Evolutionary conservation across 805 yeast species (phyloP), one percentile per base, ranked within the genome.

Genomic region (Ogataea degrootiae): DNA sequence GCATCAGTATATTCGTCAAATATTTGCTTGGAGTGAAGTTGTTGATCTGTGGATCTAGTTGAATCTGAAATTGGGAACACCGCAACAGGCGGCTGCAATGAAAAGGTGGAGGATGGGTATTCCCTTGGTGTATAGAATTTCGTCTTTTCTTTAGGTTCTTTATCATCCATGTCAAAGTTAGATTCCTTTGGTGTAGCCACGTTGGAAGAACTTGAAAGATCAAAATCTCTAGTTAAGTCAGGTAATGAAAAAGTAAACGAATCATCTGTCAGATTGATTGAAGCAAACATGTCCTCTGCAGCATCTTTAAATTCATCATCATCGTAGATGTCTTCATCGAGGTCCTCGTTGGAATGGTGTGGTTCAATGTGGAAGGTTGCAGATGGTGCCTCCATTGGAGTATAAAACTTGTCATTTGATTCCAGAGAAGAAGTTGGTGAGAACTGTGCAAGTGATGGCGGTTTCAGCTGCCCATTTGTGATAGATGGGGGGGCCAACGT

Each of bases 41-140:
- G 31, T 11, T 26, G 31, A 26, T 26, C 31, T 9, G 11, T 2
- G 12, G 12, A 26, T 26, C 31, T 26, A 1, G 31, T 26, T 26
- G 31, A 26, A 21, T n/a, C 4, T 7, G 15, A 5, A 6, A 23
- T 23, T 23, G 41, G 41, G 7, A 22, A 14, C 15, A 14, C 34
- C 5, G 17, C 21, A 12, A 23, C 17, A 4, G 33, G 41, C 15
- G 31, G 33, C 1, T 26, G 7, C 7, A 5, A 15, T 4, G 41
- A 39, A n/a, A 56, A 56, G 0, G 44, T 46, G 5, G 55, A 41
- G 1, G 43, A 41, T 9, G 54, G 48, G 15, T 39, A 37, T 34
- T 56, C 57, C 34, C 23, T 46, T n/a, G 61, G 60, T 5, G 61
- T 56, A 40, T 26, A 57, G 19, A 45, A 56, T n/a, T 31, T 21